Evolutionary conservation across 2,329 filamentous ascomycete genomes (phyloP).

Genomic region (Colletotrichum sansevieriae): DNA sequence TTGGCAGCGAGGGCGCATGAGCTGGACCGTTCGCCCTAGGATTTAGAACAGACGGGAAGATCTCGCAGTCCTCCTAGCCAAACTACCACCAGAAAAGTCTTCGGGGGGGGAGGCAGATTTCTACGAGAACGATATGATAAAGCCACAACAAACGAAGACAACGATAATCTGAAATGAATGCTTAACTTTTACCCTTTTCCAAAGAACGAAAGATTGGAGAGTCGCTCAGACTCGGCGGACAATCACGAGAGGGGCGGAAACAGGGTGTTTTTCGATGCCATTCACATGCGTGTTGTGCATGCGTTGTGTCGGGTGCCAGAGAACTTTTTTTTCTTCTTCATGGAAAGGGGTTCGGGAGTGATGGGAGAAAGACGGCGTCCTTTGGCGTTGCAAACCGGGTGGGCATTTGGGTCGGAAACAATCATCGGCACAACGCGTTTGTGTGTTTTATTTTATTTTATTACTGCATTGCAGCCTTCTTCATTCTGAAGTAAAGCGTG

Average conservation of each 20-base stretch:
- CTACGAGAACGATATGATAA: too few relatives aligned
- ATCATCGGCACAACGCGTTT: neutral
- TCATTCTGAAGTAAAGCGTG: conserved; percentile 5
- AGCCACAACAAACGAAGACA: too few relatives aligned
- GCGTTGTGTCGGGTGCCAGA: neutral
- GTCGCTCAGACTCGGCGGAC: too few relatives aligned
- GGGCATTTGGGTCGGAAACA: conserved; percentile 38
- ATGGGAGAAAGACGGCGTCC: conserved; percentile 26
- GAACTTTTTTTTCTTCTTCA: too few relatives aligned
- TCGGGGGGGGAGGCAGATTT: too few relatives aligned
- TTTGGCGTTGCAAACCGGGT: conserved; percentile 35
- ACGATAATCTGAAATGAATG: too few relatives aligned
- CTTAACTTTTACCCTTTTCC: too few relatives aligned
- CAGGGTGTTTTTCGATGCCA: neutral
- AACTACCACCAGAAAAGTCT: too few relatives aligned
- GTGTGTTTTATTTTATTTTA: neutral
- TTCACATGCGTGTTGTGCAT: neutral
- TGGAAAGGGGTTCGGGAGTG: neutral
- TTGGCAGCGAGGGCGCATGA: conserved; percentile 86
- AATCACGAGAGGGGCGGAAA: too few relatives aligned
- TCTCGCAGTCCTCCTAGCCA: too few relatives aligned
- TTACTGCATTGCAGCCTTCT: conserved; percentile 30
- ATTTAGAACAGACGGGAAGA: neutral
- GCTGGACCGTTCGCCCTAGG: conserved; percentile 1
- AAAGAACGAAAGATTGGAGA: too few relatives aligned